Percentiles rank a stretch among this genome's conserved stretches.
Evolutionary conservation across 768 basidiomycete species (phyloP).

Genomic region (Mycena capillaripes): DNA sequence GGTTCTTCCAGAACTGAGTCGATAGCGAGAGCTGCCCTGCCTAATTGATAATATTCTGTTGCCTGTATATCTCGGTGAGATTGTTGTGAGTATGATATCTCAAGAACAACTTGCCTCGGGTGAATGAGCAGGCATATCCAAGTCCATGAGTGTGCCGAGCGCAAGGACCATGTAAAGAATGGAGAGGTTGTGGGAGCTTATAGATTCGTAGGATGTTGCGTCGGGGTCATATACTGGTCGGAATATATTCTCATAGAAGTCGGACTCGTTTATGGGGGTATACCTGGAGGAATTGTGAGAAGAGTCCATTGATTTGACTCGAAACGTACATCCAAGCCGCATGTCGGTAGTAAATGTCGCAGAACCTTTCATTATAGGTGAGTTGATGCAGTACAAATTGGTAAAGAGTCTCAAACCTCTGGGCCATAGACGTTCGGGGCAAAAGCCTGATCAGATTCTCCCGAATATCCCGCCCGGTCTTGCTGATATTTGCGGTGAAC

Average conservation of each 20-base stretch:
- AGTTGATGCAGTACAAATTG: background rate
- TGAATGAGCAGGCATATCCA: conserved; percentile 65
- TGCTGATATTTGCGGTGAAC: conserved; percentile 60
- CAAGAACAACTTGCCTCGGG: conserved; percentile 63
- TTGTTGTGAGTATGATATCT: conserved; percentile 72
- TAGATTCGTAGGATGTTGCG: conserved; percentile 43
- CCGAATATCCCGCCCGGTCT: conserved; percentile 60
- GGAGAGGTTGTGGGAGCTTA: conserved; percentile 66
- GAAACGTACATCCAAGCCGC: conserved; percentile 79
- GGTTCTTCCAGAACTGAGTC: conserved; percentile 78
- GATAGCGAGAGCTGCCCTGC: conserved; percentile 69
- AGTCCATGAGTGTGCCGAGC: conserved; percentile 73
- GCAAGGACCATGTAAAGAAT: conserved; percentile 77
- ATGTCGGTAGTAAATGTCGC: conserved; percentile 72
- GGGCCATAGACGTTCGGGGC: conserved; percentile 56
- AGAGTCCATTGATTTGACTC: conserved; percentile 3
- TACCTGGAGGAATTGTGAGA: conserved; percentile 60
- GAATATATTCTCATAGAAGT: conserved; percentile 68
- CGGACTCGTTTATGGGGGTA: conserved; percentile 71
- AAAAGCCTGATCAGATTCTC: conserved; percentile 60
- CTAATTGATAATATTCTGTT: conserved; percentile 73
- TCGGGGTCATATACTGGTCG: conserved; percentile 66
- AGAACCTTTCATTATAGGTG: conserved; percentile 43
- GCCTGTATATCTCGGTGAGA: conserved; percentile 73
- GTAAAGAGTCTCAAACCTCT: background rate